Evolutionary conservation across 2,329 filamentous ascomycete genomes (phyloP).

Genomic region (Arthrobotrys pseudoclavata): DNA sequence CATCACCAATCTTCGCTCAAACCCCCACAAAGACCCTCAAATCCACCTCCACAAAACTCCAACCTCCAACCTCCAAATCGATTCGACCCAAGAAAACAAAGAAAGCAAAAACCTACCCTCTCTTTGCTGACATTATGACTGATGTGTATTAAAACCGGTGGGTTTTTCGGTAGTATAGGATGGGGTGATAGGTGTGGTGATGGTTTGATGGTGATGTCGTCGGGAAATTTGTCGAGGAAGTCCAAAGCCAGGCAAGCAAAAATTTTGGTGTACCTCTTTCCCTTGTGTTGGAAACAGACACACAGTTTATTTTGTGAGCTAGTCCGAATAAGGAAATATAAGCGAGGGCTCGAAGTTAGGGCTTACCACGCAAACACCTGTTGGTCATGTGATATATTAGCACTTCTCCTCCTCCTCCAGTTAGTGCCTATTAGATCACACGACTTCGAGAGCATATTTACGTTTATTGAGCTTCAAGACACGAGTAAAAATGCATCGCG

Average conservation of each 20-base stretch:
- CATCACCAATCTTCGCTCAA: slow-evolving; percentile 10
- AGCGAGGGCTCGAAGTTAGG: slow-evolving; percentile 59
- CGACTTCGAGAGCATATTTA: background rate
- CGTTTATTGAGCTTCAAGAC: background rate
- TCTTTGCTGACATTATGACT: slow-evolving; percentile 56
- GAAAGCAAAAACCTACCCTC: slow-evolving; percentile 47
- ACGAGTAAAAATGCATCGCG: slow-evolving; percentile 1
- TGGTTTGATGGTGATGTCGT: slow-evolving; percentile 20
- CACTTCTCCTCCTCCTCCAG: too few species aligned
- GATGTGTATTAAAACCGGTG: slow-evolving; percentile 38
- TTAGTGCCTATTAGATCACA: background rate
- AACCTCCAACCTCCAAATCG: background rate
- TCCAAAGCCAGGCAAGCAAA: slow-evolving; percentile 9
- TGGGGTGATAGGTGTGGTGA: background rate
- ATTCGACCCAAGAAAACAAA: background rate
- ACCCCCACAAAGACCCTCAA: slow-evolving; percentile 1
- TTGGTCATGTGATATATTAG: slow-evolving; percentile 2
- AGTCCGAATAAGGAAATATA: slow-evolving; percentile 14
- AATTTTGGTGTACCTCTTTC: slow-evolving; percentile 33
- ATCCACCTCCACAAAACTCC: background rate
- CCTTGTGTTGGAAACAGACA: slow-evolving; percentile 34
- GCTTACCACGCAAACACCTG: slow-evolving; percentile 25
- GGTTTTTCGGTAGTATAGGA: background rate
- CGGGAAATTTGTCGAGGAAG: slow-evolving; percentile 6
- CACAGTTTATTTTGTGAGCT: background rate